Percentiles rank a stretch among this genome's conserved stretches.
Evolutionary conservation across 1,284 basidiomycete species (phyloP).

Genomic region (Ceraceosorus guamensis): DNA sequence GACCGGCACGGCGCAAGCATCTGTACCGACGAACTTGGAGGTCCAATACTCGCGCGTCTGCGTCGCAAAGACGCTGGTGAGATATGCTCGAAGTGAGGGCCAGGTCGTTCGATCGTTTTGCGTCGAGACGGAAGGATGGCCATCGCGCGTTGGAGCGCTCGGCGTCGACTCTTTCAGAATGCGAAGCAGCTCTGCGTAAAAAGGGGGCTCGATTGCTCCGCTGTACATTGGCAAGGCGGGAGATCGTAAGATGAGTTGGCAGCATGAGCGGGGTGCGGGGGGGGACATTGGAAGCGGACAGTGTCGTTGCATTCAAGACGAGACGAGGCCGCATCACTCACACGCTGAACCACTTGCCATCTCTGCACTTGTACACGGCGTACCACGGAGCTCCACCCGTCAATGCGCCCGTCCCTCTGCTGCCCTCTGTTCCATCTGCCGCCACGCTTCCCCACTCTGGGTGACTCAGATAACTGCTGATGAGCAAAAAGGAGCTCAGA

Average conservation of each 20-base stretch:
- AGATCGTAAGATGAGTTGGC: not conserved
- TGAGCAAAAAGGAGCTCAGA: constrained; percentile 63
- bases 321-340: constrained; percentile 54
- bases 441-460: constrained; percentile 52
- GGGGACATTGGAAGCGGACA: not conserved
- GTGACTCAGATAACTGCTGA: constrained; percentile 50
- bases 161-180: constrained; percentile 24
- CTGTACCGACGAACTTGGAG: constrained; percentile 62
- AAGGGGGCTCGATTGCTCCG: constrained; percentile 23
- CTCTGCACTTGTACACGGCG: constrained; percentile 64
- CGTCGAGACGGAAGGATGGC: constrained; percentile 53
- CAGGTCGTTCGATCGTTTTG: constrained; percentile 59
- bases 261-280: not conserved
- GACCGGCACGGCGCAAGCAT: constrained; percentile 70
- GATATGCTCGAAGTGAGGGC: constrained; percentile 58
- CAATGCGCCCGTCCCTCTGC: constrained; percentile 54
- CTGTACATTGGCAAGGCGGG: not conserved
- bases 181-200: constrained; percentile 23
- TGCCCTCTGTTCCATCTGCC: constrained; percentile 50
- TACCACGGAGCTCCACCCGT: constrained; percentile 77
- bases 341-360: constrained; percentile 68
- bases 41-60: constrained; percentile 65
- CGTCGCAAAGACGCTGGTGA: constrained; percentile 60
- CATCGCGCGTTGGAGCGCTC: constrained; percentile 11
- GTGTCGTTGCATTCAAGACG: not conserved